Evolutionary conservation across 805 yeast genomes (phyloP), one percentile per base, ranked within the genome.

Genomic region (Sugiyamaella lignohabitans): DNA sequence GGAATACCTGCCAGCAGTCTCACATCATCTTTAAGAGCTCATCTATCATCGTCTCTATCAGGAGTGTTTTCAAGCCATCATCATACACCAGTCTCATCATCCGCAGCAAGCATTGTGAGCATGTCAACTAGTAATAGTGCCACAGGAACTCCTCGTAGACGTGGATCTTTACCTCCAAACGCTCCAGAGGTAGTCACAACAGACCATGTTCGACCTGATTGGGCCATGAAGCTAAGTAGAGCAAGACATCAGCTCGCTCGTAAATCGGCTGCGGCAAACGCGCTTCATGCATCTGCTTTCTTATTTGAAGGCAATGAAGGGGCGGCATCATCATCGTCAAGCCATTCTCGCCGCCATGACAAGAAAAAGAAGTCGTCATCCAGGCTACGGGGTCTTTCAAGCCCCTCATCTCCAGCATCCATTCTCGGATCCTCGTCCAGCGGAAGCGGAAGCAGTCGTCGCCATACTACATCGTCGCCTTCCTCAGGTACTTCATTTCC

Each of bases 191-290:
- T 86, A 3, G 73, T 88, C 21, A 80, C 91, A 0, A 78, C 87
- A 6, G 98, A 91, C 65, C 67, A 64, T 52, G 85, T 91, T 37
- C 73, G 97, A 43, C 98, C 98, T 1, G 96, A 87, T 59, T 91
- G 98, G 98, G 88, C 86, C 57, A 66, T 72, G 17, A 84, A 80
- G 53, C 73, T 91, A 41, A 70, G 74, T 5, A 72, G 78, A 43
- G 95, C 96, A 3, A 75, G 89, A 43, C 74, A 81, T 49, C 81
- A 81, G 53, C 67, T 87, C 30, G 96, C 95, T 0, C 75, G 95
- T 48, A 75, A 87, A 58, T 82, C 96, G 0, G 97, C 97, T 0
- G 87, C 95, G 11, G 98, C 98, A 0, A 86, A 87, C 29, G 96
- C 96, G 0, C 77, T 91, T 35, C 98, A 91, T 65, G 89, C 95